These are phyloP conservation scores for Monilinia aucupariae DNA, from an alignment of 2,329 filamentous ascomycete species.

Conservation along the genomic window DNA sequence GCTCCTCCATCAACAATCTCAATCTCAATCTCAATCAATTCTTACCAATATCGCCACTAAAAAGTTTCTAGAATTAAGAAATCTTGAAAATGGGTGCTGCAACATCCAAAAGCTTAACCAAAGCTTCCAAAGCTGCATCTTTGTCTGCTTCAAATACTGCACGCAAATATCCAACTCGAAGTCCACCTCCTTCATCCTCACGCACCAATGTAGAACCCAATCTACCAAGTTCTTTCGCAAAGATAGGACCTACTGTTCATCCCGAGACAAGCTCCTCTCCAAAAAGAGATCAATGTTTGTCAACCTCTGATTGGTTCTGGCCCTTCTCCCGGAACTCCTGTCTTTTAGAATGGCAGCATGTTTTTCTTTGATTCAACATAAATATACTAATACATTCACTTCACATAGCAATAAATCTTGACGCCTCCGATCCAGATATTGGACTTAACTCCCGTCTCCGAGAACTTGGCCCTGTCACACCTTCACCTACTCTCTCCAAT, in stretches of 20 bases:
- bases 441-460: slow-evolving; percentile 27
- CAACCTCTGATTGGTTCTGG: background rate
- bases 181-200: slow-evolving; percentile 20
- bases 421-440: slow-evolving; percentile 23
- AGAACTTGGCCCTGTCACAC: slow-evolving; percentile 30
- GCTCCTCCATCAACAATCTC: background rate
- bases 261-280: slow-evolving; percentile 15
- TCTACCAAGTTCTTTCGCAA: slow-evolving; percentile 14
- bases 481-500: slow-evolving; percentile 31
- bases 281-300: slow-evolving; percentile 17
- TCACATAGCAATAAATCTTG: slow-evolving; percentile 18
- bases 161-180: slow-evolving; percentile 33
- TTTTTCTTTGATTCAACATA: background rate
- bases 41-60: background rate
- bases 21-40: too few relatives aligned
- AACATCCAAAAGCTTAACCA: slow-evolving; percentile 28
- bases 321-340: background rate
- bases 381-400: background rate
- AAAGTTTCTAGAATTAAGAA: background rate
- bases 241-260: slow-evolving; percentile 17
- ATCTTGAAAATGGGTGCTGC: slow-evolving; percentile 29
- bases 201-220: slow-evolving; percentile 16
- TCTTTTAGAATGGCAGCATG: background rate
- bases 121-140: slow-evolving; percentile 23
- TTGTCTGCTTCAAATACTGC: slow-evolving; percentile 20